Percentiles rank a stretch among this genome's conserved stretches.
Conservation (phyloP, 1,284 basidiomycete species). For the Rhodotorula sp. region DNA sequence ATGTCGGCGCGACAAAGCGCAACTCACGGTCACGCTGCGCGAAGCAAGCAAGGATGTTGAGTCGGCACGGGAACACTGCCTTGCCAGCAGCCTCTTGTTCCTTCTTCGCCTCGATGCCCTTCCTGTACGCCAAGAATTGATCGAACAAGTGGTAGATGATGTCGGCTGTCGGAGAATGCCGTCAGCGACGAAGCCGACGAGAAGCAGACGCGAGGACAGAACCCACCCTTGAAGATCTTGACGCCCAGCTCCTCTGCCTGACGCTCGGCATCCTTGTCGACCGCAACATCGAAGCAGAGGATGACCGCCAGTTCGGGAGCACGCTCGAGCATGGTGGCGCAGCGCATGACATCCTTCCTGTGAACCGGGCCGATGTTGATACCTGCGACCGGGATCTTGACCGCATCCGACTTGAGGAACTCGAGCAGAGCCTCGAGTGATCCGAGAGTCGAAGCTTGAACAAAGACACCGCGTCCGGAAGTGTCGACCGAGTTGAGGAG, state of each 20-base stretch:
- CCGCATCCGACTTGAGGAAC: slow-evolving; percentile 70
- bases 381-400: slow-evolving; percentile 88
- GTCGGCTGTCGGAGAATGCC: slow-evolving; percentile 60
- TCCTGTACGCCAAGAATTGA: slow-evolving; percentile 94
- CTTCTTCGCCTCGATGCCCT: slow-evolving; percentile 89
- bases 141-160: slow-evolving; percentile 99
- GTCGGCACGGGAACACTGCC: slow-evolving; percentile 94
- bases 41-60: slow-evolving; percentile 89
- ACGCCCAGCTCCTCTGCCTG: slow-evolving; percentile 92
- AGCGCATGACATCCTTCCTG: slow-evolving; percentile 92
- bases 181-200: neutral
- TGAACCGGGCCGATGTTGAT: slow-evolving; percentile 98
- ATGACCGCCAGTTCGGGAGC: slow-evolving; percentile 94
- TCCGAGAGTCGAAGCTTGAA: slow-evolving; percentile 95
- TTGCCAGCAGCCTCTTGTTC: slow-evolving; percentile 86
- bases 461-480: slow-evolving; percentile 91
- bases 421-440: slow-evolving; percentile 96
- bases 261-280: slow-evolving; percentile 86
- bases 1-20: neutral
- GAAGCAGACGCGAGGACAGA: neutral
- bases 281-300: slow-evolving; percentile 90
- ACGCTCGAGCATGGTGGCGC: slow-evolving; percentile 92
- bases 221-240: slow-evolving; percentile 81
- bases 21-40: slow-evolving; percentile 82
- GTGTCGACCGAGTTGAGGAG: slow-evolving; percentile 90